A percentile compares a stretch with the other conserved stretches of the same genome.
These are phyloP conservation scores for Ceriops zippeliana DNA, from an alignment of 345 rosid species.

Conservation along the genomic window DNA sequence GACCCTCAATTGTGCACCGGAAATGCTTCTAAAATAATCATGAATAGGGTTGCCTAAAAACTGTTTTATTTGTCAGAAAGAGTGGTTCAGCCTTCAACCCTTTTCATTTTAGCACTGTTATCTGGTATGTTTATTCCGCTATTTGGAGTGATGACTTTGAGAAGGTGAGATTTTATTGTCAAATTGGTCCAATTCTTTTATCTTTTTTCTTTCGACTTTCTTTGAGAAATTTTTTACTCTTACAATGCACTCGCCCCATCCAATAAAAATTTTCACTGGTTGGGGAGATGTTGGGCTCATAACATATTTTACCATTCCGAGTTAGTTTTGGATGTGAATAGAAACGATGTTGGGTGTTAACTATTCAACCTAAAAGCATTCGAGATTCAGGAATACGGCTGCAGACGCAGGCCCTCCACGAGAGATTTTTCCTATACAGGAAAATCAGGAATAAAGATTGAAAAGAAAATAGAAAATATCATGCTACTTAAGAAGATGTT, in stretches of 20 bases:
- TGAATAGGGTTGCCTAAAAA: constrained; percentile 23
- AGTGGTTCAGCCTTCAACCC: constrained; percentile 31
- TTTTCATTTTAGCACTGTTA: constrained; percentile 31
- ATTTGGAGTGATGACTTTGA: constrained; percentile 41
- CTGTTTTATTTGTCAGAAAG: constrained; percentile 14
- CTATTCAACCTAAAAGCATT: too few species aligned
- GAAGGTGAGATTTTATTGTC: constrained; percentile 35
- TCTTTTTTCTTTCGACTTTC: constrained; percentile 1
- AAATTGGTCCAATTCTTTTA: constrained; percentile 32
- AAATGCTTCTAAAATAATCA: constrained; percentile 65
- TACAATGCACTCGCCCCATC: background rate
- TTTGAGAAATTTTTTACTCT: background rate
- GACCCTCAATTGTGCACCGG: constrained; percentile 91
- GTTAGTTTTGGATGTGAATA: too few species aligned
- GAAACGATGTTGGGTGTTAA: too few species aligned
- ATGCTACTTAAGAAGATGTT: constrained; percentile 29
- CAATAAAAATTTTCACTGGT: too few species aligned
- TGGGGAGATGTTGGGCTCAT: too few species aligned
- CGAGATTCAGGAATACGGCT: too few species aligned
- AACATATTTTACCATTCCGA: too few species aligned
- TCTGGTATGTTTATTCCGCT: constrained; percentile 31
- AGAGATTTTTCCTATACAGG: too few species aligned
- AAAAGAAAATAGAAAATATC: background rate
- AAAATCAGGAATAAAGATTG: too few species aligned
- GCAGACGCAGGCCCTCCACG: too few species aligned